Conservation (phyloP, 1,139 yeast genomes). For the Pichia sp. region DNA sequence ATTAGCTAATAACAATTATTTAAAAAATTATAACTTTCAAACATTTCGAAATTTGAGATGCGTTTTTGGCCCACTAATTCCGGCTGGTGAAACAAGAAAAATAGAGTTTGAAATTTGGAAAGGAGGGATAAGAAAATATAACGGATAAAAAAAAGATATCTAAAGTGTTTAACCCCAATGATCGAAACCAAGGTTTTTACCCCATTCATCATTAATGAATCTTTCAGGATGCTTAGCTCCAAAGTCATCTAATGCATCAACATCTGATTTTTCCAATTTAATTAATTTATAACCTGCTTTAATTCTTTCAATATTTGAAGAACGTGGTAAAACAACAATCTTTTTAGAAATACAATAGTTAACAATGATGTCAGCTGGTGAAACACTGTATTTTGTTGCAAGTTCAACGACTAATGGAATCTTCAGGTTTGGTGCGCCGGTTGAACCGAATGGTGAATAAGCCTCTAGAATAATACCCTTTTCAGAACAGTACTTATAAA, state of each 20-base stretch:
- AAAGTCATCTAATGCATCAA: slow-evolving; percentile 24
- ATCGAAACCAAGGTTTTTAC: slow-evolving; percentile 20
- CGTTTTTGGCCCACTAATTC: slow-evolving; percentile 26
- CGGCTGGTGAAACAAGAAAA: slow-evolving; percentile 15
- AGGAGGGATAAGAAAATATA: slow-evolving; percentile 27
- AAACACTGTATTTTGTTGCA: slow-evolving; percentile 41
- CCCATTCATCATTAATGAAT: slow-evolving; percentile 29
- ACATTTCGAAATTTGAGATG: slow-evolving; percentile 24
- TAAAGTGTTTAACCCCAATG: slow-evolving; percentile 11
- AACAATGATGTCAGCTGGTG: slow-evolving; percentile 42
- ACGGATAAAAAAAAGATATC: not conserved
- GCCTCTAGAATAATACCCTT: slow-evolving; percentile 55
- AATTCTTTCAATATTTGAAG: slow-evolving; percentile 34
- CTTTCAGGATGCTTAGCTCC: slow-evolving; percentile 42
- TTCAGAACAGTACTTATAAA: slow-evolving; percentile 45
- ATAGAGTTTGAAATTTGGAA: slow-evolving; percentile 30
- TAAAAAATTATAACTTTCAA: slow-evolving; percentile 29
- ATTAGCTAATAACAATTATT: slow-evolving; percentile 23
- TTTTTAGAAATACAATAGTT: slow-evolving; percentile 51
- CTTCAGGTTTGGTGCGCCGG: slow-evolving; percentile 49
- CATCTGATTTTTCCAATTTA: not conserved
- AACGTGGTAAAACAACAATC: slow-evolving; percentile 49
- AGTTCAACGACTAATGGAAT: slow-evolving; percentile 37
- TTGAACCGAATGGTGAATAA: slow-evolving; percentile 62
- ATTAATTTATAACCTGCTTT: slow-evolving; percentile 20